Evolutionary conservation across 1,284 basidiomycete genomes (phyloP).

Genomic region (Heterobasidion annosum): DNA sequence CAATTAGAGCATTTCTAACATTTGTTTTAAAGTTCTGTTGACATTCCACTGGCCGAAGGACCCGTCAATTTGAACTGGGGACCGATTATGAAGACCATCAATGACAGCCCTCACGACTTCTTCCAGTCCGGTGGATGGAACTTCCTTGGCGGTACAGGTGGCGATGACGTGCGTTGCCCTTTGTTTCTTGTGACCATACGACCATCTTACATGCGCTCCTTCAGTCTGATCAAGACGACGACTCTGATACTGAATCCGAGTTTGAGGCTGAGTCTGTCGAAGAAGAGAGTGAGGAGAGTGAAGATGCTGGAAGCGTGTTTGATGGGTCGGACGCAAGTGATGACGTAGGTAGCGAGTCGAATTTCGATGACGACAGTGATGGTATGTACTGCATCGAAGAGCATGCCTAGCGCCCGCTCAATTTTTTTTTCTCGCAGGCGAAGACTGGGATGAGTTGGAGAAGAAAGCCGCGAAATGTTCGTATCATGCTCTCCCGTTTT

Average conservation of each 20-base stretch:
- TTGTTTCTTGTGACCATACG: background rate
- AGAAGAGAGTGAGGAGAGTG: conserved; percentile 30
- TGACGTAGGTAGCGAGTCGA: conserved; percentile 57
- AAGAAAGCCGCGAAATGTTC: conserved; percentile 79
- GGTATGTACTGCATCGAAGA: conserved; percentile 20
- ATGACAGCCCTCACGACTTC: conserved; percentile 93
- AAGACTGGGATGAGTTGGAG: conserved; percentile 95
- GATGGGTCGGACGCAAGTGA: conserved; percentile 58
- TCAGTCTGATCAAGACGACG: conserved; percentile 62
- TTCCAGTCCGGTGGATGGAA: conserved; percentile 95
- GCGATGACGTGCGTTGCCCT: conserved; percentile 43
- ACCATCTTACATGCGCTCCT: conserved; percentile 6
- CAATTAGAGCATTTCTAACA: background rate
- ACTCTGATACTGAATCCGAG: conserved; percentile 70
- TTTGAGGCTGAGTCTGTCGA: conserved; percentile 62
- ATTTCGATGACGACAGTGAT: conserved; percentile 67
- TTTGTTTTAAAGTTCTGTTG: conserved; percentile 65
- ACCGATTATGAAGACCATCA: conserved; percentile 96
- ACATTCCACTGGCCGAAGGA: conserved; percentile 93
- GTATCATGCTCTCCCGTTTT: conserved; percentile 14
- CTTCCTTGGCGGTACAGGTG: conserved; percentile 75
- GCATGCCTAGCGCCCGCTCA: background rate
- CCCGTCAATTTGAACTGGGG: conserved; percentile 98
- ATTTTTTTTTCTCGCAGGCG: conserved; percentile 36
- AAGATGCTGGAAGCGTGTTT: conserved; percentile 47